These are phyloP conservation scores for Nadsonia commutata DNA, from an alignment of 1,139 yeast genomes.

Conservation along the genomic window DNA sequence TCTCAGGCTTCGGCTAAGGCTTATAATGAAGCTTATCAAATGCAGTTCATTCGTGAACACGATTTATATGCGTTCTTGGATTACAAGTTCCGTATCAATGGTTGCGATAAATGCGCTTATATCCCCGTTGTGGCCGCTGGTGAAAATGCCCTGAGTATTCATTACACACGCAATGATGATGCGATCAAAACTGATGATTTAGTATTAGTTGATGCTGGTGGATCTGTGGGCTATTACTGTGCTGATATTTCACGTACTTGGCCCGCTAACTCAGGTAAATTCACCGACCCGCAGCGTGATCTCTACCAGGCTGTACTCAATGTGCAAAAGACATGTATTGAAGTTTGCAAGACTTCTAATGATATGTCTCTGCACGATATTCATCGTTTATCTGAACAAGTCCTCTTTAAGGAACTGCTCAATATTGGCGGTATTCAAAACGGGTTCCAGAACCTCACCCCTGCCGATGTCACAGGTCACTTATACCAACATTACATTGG, in stretches of 20 bases:
- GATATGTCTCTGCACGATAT: conserved; percentile 55
- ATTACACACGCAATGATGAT: conserved; percentile 82
- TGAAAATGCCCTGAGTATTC: conserved; percentile 68
- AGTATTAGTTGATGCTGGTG: conserved; percentile 93
- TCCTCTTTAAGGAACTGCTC: conserved; percentile 47
- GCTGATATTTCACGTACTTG: conserved; percentile 94
- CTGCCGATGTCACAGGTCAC: conserved; percentile 19
- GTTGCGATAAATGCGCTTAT: conserved; percentile 83
- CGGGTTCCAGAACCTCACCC: conserved; percentile 24
- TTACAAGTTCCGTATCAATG: conserved; percentile 68
- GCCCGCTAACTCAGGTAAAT: conserved; percentile 53
- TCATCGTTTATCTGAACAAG: conserved; percentile 51
- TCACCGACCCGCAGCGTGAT: conserved; percentile 66
- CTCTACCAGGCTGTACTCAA: conserved; percentile 76
- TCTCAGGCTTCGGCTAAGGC: conserved; percentile 73
- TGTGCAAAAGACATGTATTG: conserved; percentile 70
- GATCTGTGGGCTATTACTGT: conserved; percentile 84
- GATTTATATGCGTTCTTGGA: conserved; percentile 72
- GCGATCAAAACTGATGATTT: conserved; percentile 57
- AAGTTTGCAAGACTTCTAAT: conserved; percentile 39
- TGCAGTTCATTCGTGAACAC: conserved; percentile 54
- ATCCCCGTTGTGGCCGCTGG: conserved; percentile 97
- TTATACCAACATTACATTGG: conserved; percentile 93
- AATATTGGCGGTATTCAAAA: conserved; percentile 37
- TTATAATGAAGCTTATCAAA: conserved; percentile 59